A percentile compares a stretch with the other conserved stretches of the same genome.
Evolutionary conservation across 75 land plant species (phyloP).

Genomic region (Picea glauca): DNA sequence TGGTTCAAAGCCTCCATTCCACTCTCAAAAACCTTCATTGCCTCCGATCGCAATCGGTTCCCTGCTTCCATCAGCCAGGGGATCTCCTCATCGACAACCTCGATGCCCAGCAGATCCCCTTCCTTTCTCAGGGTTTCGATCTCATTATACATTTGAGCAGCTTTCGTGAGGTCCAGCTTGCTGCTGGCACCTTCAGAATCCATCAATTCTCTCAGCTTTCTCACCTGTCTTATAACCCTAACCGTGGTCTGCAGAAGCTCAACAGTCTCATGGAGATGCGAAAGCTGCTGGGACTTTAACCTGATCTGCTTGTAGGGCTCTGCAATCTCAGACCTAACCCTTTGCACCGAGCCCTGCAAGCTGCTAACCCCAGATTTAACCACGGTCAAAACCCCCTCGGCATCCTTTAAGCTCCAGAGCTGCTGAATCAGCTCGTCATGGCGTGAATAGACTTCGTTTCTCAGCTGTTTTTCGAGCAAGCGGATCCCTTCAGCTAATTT

Average conservation of each 20-base stretch:
- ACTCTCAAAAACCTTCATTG: conserved; percentile 62
- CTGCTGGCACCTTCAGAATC: conserved; percentile 13
- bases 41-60: conserved; percentile 49
- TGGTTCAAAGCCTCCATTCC: conserved; percentile 90
- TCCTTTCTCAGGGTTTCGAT: conserved; percentile 58
- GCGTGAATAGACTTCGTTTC: conserved; percentile 65
- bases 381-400: conserved; percentile 55
- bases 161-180: conserved; percentile 68
- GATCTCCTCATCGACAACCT: conserved; percentile 71
- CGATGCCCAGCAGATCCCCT: conserved; percentile 56
- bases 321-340: conserved; percentile 64
- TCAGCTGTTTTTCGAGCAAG: conserved; percentile 74
- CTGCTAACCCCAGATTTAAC: conserved; percentile 51
- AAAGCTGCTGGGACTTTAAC: conserved; percentile 62
- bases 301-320: conserved; percentile 61
- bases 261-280: conserved; percentile 59
- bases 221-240: conserved; percentile 52
- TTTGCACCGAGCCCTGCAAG: conserved; percentile 59
- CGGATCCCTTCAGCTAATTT: conserved; percentile 71
- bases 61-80: conserved; percentile 60
- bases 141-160: conserved; percentile 76
- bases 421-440: conserved; percentile 75
- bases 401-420: conserved; percentile 59
- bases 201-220: conserved; percentile 50
- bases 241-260: conserved; percentile 54